Evolutionary conservation across 2,329 filamentous ascomycete species (phyloP).

Genomic region (Scorias spongiosa): DNA sequence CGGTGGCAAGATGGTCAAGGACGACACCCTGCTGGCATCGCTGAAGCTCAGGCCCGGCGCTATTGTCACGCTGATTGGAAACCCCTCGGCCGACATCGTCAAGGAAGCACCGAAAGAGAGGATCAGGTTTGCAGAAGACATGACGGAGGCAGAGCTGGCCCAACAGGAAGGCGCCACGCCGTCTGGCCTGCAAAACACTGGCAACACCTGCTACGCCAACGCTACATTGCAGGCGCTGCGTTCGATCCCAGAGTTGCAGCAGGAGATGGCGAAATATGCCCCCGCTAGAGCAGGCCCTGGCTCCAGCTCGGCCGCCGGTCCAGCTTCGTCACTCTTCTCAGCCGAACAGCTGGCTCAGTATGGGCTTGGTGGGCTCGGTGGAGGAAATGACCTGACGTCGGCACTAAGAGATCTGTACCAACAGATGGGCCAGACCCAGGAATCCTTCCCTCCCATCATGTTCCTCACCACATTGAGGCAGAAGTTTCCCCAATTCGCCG

Average conservation of each 20-base stretch:
- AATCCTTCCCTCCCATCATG: conserved; percentile 66
- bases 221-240: conserved; percentile 86
- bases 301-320: conserved; percentile 8
- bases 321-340: conserved; percentile 16
- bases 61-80: conserved; percentile 92
- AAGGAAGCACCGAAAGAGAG: conserved; percentile 59
- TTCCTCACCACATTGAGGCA: conserved; percentile 70
- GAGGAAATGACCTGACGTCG: conserved; percentile 55
- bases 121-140: conserved; percentile 86
- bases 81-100: conserved; percentile 51
- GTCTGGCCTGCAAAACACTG: conserved; percentile 76
- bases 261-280: conserved; percentile 53
- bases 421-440: conserved; percentile 77
- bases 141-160: conserved; percentile 87
- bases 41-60: conserved; percentile 76
- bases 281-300: conserved; percentile 1
- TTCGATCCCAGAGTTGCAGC: conserved; percentile 78
- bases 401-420: conserved; percentile 74
- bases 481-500: conserved; percentile 82
- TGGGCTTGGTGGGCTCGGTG: conserved; percentile 42
- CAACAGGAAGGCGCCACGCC: conserved; percentile 71
- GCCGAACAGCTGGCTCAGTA: conserved; percentile 28
- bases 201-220: conserved; percentile 98
- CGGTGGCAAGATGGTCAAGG: conserved; percentile 77
- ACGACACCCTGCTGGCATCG: conserved; percentile 76